A percentile compares a stretch with the other conserved stretches of the same genome.
Evolutionary conservation across 805 yeast species (phyloP).

Genomic region (Zygosaccharomyces bisporus): DNA sequence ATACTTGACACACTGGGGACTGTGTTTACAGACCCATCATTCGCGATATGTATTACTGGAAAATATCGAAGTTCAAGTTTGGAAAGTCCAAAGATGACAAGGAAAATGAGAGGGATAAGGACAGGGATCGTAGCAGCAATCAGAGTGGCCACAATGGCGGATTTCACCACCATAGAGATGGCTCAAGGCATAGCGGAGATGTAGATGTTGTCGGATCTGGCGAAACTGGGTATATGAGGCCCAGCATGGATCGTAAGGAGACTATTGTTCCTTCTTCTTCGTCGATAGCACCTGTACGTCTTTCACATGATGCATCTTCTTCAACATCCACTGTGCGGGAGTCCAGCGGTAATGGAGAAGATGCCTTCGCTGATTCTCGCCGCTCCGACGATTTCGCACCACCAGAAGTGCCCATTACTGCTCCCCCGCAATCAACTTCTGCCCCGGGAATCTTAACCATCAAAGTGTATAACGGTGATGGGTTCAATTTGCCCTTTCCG

Average conservation of each 20-base stretch:
- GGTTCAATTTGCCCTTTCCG: slow-evolving; percentile 66
- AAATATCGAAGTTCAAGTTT: slow-evolving; percentile 33
- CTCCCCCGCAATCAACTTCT: slow-evolving; percentile 23
- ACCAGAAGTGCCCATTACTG: slow-evolving; percentile 8
- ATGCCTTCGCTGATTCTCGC: slow-evolving; percentile 5
- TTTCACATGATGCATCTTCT: slow-evolving; percentile 27
- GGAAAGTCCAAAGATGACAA: slow-evolving; percentile 36
- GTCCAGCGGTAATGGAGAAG: slow-evolving; percentile 7
- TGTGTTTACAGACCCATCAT: neutral
- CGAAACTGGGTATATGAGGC: slow-evolving; percentile 5
- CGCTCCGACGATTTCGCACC: slow-evolving; percentile 10
- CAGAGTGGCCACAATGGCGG: slow-evolving; percentile 11
- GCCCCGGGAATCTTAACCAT: slow-evolving; percentile 74
- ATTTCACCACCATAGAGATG: slow-evolving; percentile 14
- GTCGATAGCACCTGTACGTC: slow-evolving; percentile 26
- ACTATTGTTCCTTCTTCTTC: slow-evolving; percentile 32
- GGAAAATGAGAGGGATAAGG: slow-evolving; percentile 22
- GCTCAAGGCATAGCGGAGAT: slow-evolving; percentile 3
- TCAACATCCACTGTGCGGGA: slow-evolving; percentile 24
- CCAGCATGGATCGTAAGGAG: slow-evolving; percentile 26
- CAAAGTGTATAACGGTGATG: slow-evolving; percentile 67
- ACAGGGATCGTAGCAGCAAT: slow-evolving; percentile 16
- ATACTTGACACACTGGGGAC: neutral
- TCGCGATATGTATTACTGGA: slow-evolving; percentile 34
- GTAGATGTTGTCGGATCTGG: slow-evolving; percentile 1